phyloP scores from a whole-genome alignment of 345 rosid species.

The Triadica sebifera region DNA sequence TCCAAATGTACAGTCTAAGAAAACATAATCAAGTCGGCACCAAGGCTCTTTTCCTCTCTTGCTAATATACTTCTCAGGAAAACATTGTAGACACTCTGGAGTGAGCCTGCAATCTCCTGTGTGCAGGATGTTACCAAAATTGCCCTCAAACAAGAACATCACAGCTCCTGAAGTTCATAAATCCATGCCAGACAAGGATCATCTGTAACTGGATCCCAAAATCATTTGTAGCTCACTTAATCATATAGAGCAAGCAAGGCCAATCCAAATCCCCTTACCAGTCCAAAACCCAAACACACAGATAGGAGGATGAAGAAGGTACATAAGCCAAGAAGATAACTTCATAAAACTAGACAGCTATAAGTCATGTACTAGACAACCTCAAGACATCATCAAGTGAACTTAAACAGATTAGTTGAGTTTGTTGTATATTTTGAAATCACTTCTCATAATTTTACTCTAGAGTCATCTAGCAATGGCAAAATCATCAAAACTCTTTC shows the following conservation, averaged over 20 bases:
- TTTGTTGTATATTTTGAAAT: neutral
- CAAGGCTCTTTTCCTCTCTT: conserved; percentile 46
- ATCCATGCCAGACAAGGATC: conserved; percentile 29
- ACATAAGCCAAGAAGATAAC: neutral
- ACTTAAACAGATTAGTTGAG: neutral
- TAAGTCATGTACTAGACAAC: neutral
- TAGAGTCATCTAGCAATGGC: neutral
- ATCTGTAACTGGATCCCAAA: conserved; percentile 27
- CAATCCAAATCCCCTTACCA: neutral
- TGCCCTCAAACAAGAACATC: conserved; percentile 91
- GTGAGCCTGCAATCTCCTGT: conserved; percentile 93
- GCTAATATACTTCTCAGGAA: conserved; percentile 58
- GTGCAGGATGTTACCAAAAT: conserved; percentile 79
- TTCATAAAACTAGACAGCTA: neutral
- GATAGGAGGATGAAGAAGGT: neutral
- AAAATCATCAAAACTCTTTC: neutral
- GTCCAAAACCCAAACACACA: neutral
- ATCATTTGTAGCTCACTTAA: conserved; percentile 7
- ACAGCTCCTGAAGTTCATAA: conserved; percentile 71
- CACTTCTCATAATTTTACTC: neutral
- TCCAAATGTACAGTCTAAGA: conserved; percentile 87
- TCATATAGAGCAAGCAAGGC: conserved; percentile 4
- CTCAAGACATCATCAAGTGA: neutral
- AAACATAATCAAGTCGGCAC: conserved; percentile 63
- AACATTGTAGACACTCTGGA: conserved; percentile 48